phyloP scores from a whole-genome alignment of 2,329 filamentous ascomycete genomes.

The Alternaria sp. region DNA sequence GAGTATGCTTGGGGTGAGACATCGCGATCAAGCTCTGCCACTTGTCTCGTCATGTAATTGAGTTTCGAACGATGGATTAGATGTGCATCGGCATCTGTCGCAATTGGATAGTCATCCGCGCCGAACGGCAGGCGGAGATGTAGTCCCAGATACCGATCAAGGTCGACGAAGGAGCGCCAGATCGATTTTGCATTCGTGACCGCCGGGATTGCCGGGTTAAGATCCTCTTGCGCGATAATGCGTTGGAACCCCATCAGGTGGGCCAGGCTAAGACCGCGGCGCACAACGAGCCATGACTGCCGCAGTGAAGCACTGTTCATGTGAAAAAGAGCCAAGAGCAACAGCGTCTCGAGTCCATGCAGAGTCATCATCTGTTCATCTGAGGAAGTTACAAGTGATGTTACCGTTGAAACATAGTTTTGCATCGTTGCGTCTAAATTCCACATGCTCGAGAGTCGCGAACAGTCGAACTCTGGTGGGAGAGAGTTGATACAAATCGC shows the following conservation, averaged over 20 bases:
- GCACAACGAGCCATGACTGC: constrained; percentile 45
- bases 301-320: constrained; percentile 42
- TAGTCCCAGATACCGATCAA: constrained; percentile 44
- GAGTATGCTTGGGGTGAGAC: constrained; percentile 45
- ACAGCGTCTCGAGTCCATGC: constrained; percentile 45
- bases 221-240: constrained; percentile 36
- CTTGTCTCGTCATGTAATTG: constrained; percentile 31
- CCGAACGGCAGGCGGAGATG: constrained; percentile 48
- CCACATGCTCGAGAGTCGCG: constrained; percentile 41
- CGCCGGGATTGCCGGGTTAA: constrained; percentile 33
- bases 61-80: constrained; percentile 37
- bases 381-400: constrained; percentile 39
- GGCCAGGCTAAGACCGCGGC: constrained; percentile 45
- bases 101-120: constrained; percentile 42
- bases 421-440: constrained; percentile 44
- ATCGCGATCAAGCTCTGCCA: constrained; percentile 41
- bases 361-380: constrained; percentile 48
- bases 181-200: constrained; percentile 38
- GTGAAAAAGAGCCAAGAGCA: constrained; percentile 43
- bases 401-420: constrained; percentile 44
- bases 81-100: constrained; percentile 27
- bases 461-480: constrained; percentile 42
- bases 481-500: constrained; percentile 46
- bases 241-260: constrained; percentile 51
- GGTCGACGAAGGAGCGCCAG: constrained; percentile 43